Evolutionary conservation across 495 filamentous ascomycete species (phyloP).

Genomic region (Aspergillus hancockii): DNA sequence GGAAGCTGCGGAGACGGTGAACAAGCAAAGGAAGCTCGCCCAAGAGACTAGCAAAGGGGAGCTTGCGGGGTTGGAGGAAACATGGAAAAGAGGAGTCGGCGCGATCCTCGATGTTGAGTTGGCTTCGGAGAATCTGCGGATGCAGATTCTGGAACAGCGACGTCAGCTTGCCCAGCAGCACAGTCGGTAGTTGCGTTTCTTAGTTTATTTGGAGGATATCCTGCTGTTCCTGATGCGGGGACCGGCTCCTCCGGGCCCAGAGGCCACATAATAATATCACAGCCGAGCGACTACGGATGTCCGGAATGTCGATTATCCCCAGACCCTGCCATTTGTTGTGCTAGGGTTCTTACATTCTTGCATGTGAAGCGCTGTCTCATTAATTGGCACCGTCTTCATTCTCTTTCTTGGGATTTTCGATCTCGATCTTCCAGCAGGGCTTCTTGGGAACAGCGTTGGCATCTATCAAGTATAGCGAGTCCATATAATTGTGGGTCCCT

Average conservation of each 20-base stretch:
- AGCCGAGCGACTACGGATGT: background rate
- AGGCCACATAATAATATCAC: background rate
- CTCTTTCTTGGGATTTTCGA: background rate
- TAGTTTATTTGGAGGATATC: background rate
- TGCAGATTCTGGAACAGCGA: conserved; percentile 60
- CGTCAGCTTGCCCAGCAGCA: conserved; percentile 42
- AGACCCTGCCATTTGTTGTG: background rate
- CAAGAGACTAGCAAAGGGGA: conserved; percentile 73
- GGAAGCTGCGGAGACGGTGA: conserved; percentile 67
- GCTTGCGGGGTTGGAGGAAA: conserved; percentile 66
- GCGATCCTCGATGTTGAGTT: conserved; percentile 73
- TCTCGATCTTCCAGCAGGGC: background rate
- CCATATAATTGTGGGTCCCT: background rate
- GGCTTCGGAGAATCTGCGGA: conserved; percentile 67
- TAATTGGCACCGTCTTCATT: background rate
- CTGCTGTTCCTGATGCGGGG: background rate
- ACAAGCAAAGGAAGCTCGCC: conserved; percentile 64
- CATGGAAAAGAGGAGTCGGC: conserved; percentile 73
- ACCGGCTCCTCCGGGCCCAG: background rate
- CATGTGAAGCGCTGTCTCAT: background rate
- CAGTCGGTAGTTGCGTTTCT: conserved; percentile 21
- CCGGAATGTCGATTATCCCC: background rate
- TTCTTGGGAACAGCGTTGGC: background rate
- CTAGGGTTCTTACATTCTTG: background rate
- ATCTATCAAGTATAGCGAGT: background rate